A percentile compares a stretch with the other conserved stretches of the same genome.
Evolutionary conservation across 78 protist genomes (phyloP).

Genomic region (Trichosphaerium sp.): DNA sequence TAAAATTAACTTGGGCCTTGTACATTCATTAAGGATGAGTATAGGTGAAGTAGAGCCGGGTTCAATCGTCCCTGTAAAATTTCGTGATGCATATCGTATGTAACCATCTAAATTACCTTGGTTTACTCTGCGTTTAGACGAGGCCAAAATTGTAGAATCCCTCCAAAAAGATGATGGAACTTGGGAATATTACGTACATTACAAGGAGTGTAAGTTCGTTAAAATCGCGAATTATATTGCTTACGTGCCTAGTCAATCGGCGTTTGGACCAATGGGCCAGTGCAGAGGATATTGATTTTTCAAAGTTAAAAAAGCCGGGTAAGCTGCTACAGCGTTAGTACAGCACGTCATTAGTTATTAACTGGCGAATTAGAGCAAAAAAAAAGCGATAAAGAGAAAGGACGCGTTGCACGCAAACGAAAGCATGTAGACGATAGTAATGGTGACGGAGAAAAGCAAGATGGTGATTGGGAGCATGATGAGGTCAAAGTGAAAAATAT

Average conservation of each 20-base stretch:
- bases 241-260: conserved; percentile 20
- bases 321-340: too few relatives aligned
- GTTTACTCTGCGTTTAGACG: too few relatives aligned
- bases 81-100: too few relatives aligned
- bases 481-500: conserved; percentile 85
- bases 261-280: conserved; percentile 60
- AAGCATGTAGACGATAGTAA: conserved; percentile 11
- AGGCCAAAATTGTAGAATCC: too few relatives aligned
- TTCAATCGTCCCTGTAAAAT: too few relatives aligned
- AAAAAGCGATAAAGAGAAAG: conserved; percentile 9
- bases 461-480: conserved; percentile 59
- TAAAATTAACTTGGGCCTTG: too few relatives aligned
- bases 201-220: conserved; percentile 8
- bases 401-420: conserved; percentile 7
- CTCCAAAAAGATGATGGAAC: conserved; percentile 25
- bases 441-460: not conserved
- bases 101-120: too few relatives aligned
- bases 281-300: conserved; percentile 18
- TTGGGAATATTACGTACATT: conserved; percentile 50
- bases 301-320: conserved; percentile 9
- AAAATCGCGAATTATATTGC: too few relatives aligned
- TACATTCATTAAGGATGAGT: too few relatives aligned
- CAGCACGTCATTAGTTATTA: too few relatives aligned
- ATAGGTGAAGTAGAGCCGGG: too few relatives aligned
- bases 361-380: too few relatives aligned